phyloP scores from a whole-genome alignment of 768 basidiomycete genomes.

The Boletus rubropictus region DNA sequence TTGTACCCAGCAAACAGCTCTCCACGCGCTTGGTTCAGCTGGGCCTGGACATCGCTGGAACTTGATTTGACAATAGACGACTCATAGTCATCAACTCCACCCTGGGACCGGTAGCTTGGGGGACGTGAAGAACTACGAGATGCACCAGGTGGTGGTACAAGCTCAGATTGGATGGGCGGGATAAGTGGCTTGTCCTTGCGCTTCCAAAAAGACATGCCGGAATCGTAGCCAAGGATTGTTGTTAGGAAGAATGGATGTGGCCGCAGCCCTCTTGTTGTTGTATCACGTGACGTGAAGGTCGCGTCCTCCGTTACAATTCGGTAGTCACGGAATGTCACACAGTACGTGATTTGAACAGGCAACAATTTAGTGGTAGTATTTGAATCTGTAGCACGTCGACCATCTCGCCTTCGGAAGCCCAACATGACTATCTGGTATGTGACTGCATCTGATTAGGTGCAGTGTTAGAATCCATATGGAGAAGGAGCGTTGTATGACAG shows the following conservation, averaged over 20 bases:
- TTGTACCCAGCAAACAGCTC: conserved; percentile 76
- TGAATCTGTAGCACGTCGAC: too few relatives aligned
- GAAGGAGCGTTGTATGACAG: too few relatives aligned
- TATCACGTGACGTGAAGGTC: conserved; percentile 13
- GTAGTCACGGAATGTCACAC: too few relatives aligned
- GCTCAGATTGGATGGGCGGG: conserved; percentile 52
- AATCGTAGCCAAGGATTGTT: not conserved
- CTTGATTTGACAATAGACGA: conserved; percentile 4
- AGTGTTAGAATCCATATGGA: too few relatives aligned
- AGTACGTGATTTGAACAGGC: too few relatives aligned
- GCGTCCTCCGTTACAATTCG: too few relatives aligned
- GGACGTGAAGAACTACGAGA: conserved; percentile 29
- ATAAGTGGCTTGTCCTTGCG: conserved; percentile 61
- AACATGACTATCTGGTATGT: too few relatives aligned
- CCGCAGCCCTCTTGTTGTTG: not conserved
- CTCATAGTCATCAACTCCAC: conserved; percentile 23
- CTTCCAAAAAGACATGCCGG: conserved; percentile 42
- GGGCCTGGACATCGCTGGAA: conserved; percentile 30
- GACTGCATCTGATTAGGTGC: too few relatives aligned
- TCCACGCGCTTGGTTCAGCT: conserved; percentile 60
- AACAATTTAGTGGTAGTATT: too few relatives aligned
- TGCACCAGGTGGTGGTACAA: conserved; percentile 22
- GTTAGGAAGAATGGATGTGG: conserved; percentile 1
- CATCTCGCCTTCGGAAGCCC: too few relatives aligned
- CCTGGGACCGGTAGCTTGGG: conserved; percentile 37